Evolutionary conservation across 192 early-diverging fungal species (phyloP).

Genomic region (Powellomyces hirtus): DNA sequence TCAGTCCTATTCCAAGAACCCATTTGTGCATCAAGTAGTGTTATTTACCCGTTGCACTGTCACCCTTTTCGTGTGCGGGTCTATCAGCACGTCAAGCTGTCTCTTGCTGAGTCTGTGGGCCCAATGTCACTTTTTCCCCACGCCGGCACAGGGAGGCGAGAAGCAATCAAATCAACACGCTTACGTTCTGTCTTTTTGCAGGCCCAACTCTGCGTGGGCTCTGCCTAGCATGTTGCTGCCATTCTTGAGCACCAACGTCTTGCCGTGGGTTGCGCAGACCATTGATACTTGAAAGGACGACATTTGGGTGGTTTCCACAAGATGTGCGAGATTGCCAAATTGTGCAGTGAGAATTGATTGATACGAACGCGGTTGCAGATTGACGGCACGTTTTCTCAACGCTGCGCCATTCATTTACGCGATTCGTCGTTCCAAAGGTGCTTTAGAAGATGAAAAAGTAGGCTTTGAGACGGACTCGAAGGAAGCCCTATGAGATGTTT

Average conservation of each 20-base stretch:
- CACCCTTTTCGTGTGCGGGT: neutral
- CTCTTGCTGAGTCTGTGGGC: constrained; percentile 19
- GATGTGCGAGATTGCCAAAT: too few species aligned
- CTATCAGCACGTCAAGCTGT: constrained; percentile 13
- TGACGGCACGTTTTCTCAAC: too few species aligned
- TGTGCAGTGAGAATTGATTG: too few species aligned
- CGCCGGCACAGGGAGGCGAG: neutral
- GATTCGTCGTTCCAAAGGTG: too few species aligned
- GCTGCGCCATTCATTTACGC: too few species aligned
- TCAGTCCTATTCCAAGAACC: too few species aligned
- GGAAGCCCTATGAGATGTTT: too few species aligned
- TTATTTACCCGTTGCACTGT: constrained; percentile 21
- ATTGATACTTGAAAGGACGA: constrained; percentile 12
- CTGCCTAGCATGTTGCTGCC: constrained; percentile 21
- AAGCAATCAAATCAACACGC: too few species aligned
- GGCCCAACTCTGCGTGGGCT: constrained; percentile 5
- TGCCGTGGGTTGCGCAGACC: neutral
- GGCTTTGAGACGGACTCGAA: too few species aligned
- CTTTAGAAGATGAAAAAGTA: too few species aligned
- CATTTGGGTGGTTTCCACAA: neutral
- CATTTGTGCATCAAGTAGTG: neutral
- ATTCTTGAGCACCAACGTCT: neutral
- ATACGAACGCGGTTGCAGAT: too few species aligned
- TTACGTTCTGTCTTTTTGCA: constrained; percentile 14
- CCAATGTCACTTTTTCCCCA: neutral